phyloP scores from a whole-genome alignment of 2,329 filamentous ascomycete genomes.

The Fusarium protoensiforme region DNA sequence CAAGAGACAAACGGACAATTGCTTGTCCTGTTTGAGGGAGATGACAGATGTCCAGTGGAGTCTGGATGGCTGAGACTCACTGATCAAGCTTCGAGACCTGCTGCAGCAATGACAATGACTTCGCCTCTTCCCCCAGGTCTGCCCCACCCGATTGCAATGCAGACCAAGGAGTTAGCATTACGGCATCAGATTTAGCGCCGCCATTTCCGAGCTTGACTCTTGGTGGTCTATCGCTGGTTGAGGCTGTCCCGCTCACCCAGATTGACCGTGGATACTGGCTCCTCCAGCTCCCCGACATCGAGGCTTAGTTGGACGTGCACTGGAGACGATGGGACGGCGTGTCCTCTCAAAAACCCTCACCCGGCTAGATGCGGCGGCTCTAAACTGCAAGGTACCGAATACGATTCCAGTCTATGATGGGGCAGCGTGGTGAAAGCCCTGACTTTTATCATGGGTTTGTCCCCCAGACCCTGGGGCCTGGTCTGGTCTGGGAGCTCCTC shows the following conservation, averaged over 20 bases:
- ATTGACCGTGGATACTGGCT: neutral
- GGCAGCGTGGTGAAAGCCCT: conserved; percentile 12
- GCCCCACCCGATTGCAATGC: conserved; percentile 26
- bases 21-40: neutral
- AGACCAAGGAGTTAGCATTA: conserved; percentile 29
- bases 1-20: neutral
- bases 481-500: conserved; percentile 3
- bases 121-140: conserved; percentile 16
- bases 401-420: conserved; percentile 19
- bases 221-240: conserved; percentile 11
- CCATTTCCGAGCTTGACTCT: conserved; percentile 28
- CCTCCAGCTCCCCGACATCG: conserved; percentile 12
- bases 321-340: conserved; percentile 5
- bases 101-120: neutral
- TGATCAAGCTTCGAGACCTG: conserved; percentile 1
- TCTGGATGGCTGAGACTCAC: conserved; percentile 1
- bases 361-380: conserved; percentile 35
- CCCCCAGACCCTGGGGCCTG: neutral
- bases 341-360: conserved; percentile 20
- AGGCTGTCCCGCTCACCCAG: neutral
- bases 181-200: conserved; percentile 35
- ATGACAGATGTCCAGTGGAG: neutral
- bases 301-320: conserved; percentile 34
- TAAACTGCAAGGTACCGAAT: conserved; percentile 31
- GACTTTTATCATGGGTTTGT: conserved; percentile 5